Evolutionary conservation across 1,284 basidiomycete species (phyloP).

Genomic region (Tausonia pullulans): DNA sequence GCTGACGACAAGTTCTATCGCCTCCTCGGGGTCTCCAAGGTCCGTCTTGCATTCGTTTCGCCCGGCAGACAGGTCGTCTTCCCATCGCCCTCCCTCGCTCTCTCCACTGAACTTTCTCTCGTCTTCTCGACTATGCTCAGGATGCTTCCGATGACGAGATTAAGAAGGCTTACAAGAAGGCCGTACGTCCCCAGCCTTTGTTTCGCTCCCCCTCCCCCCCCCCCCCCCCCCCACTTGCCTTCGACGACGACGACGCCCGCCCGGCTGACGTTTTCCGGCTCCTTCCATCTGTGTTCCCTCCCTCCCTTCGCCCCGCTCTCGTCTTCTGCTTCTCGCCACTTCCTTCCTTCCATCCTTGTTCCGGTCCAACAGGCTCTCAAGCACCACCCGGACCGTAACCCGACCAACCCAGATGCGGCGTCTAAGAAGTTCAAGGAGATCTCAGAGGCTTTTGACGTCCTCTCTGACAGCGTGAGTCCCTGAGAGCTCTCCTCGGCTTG

Average conservation of each 20-base stretch:
- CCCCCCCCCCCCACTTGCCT: no score
- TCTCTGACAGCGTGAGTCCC: constrained; percentile 55
- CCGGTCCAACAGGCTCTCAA: constrained; percentile 56
- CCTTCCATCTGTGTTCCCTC: not conserved
- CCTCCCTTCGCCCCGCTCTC: not conserved
- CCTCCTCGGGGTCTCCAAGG: constrained; percentile 11
- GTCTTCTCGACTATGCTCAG: not conserved
- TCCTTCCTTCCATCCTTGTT: not conserved
- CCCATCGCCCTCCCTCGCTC: constrained; percentile 7
- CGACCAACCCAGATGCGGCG: constrained; percentile 63
- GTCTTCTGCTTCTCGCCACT: not conserved
- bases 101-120: not conserved
- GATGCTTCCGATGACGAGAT: constrained; percentile 66
- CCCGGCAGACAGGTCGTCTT: not conserved
- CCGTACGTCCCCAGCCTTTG: constrained; percentile 38
- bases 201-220: no score
- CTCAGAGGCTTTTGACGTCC: constrained; percentile 93
- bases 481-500: no score
- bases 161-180: constrained; percentile 70
- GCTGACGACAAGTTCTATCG: constrained; percentile 16
- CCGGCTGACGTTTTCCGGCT: constrained; percentile 4
- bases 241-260: no score
- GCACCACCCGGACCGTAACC: constrained; percentile 87
- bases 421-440: constrained; percentile 90
- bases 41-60: not conserved